Conservation (phyloP, 2,329 filamentous ascomycete species). For the Chalara sp. region DNA sequence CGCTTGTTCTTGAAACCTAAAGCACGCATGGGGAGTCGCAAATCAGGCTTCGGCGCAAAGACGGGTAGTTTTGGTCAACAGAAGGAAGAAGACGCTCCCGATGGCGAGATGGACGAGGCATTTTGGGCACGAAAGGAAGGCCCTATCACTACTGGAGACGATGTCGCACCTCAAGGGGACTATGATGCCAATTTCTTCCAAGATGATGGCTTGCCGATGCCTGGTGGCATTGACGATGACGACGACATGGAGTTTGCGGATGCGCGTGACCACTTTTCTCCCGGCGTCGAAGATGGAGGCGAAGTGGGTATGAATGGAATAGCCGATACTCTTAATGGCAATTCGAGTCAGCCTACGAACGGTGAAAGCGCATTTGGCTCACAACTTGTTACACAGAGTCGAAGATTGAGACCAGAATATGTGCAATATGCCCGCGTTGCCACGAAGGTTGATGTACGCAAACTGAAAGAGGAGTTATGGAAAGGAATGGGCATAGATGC, state of each 20-base stretch:
- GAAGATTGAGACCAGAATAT: slow-evolving; percentile 59
- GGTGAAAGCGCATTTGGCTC: slow-evolving; percentile 49
- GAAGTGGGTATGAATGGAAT: slow-evolving; percentile 40
- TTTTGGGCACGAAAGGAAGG: slow-evolving; percentile 79
- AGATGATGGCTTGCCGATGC: slow-evolving; percentile 70
- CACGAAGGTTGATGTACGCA: slow-evolving; percentile 64
- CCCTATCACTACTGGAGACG: slow-evolving; percentile 39
- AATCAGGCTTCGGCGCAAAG: slow-evolving; percentile 41
- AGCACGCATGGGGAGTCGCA: slow-evolving; percentile 68
- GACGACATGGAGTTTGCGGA: slow-evolving; percentile 74
- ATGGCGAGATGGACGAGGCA: slow-evolving; percentile 84
- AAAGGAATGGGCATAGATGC: slow-evolving; percentile 55
- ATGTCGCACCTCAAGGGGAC: slow-evolving; percentile 58
- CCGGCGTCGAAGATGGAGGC: slow-evolving; percentile 43
- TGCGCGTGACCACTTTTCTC: slow-evolving; percentile 72
- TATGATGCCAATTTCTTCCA: slow-evolving; percentile 98
- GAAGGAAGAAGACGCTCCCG: slow-evolving; percentile 50
- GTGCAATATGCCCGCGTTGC: slow-evolving; percentile 64
- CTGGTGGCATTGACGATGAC: slow-evolving; percentile 52
- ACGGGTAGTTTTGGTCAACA: slow-evolving; percentile 36
- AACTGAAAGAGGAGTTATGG: slow-evolving; percentile 66
- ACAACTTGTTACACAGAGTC: slow-evolving; percentile 58
- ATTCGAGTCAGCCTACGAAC: slow-evolving; percentile 37
- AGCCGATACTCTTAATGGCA: slow-evolving; percentile 43
- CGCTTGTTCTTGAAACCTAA: slow-evolving; percentile 93